A percentile compares a stretch with the other conserved stretches of the same genome.
phyloP scores from a whole-genome alignment of 257 asterid species.

The Lantana camara region DNA sequence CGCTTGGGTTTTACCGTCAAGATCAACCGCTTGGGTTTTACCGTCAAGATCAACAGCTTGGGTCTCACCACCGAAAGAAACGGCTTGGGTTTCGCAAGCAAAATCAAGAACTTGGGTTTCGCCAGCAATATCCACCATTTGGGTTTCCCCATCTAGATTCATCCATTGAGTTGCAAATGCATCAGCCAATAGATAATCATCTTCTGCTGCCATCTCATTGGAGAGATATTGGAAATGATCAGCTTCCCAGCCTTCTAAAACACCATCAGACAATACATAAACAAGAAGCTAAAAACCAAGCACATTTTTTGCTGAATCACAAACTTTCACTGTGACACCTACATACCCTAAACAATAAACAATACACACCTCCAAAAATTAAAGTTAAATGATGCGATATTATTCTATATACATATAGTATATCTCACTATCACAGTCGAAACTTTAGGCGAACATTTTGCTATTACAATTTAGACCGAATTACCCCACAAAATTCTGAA shows the following conservation, averaged over 20 bases:
- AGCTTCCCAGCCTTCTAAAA: slow-evolving; percentile 31
- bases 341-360: slow-evolving; percentile 2
- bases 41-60: slow-evolving; percentile 15
- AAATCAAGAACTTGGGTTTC: slow-evolving; percentile 39
- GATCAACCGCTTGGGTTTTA: slow-evolving; percentile 38
- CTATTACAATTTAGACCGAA: neutral
- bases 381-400: slow-evolving; percentile 2
- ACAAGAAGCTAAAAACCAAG: slow-evolving; percentile 17
- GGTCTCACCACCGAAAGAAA: slow-evolving; percentile 52
- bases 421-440: neutral
- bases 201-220: slow-evolving; percentile 45
- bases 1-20: slow-evolving; percentile 12
- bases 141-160: slow-evolving; percentile 43
- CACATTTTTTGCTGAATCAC: neutral
- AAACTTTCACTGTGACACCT: slow-evolving; percentile 11
- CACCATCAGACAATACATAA: slow-evolving; percentile 33
- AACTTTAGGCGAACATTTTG: neutral
- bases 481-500: neutral
- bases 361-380: neutral
- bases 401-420: neutral
- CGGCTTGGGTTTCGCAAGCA: slow-evolving; percentile 58
- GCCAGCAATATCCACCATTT: slow-evolving; percentile 18
- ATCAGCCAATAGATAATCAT: slow-evolving; percentile 45
- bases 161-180: slow-evolving; percentile 59
- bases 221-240: slow-evolving; percentile 36